Percentiles rank a stretch among this genome's conserved stretches.
phyloP scores from a whole-genome alignment of 2,329 filamentous ascomycete genomes.

The Rutstroemia sp. region DNA sequence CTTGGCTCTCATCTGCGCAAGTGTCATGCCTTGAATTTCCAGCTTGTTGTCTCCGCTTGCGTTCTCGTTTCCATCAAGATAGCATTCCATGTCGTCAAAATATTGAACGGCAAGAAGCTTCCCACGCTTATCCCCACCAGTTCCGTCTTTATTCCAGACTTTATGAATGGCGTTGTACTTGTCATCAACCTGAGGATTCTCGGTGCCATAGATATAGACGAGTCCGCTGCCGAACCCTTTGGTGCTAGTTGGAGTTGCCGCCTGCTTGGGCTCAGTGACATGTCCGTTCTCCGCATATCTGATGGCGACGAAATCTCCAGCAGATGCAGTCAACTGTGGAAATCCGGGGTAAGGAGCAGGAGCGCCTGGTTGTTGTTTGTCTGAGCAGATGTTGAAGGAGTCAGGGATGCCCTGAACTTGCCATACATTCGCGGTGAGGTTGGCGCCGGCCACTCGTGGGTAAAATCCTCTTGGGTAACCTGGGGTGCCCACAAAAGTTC shows the following conservation, averaged over 20 bases:
- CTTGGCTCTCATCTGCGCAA: slow-evolving; percentile 42
- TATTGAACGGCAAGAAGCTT: slow-evolving; percentile 67
- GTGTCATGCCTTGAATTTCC: background rate
- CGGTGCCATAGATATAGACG: slow-evolving; percentile 69
- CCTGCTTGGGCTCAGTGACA: slow-evolving; percentile 51
- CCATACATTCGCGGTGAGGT: slow-evolving; percentile 45
- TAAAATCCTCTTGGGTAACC: slow-evolving; percentile 72
- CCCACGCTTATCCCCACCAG: slow-evolving; percentile 73
- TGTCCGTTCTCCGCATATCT: slow-evolving; percentile 72
- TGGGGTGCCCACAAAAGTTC: slow-evolving; percentile 59
- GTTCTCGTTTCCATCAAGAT: slow-evolving; percentile 34
- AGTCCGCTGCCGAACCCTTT: slow-evolving; percentile 62
- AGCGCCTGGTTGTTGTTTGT: slow-evolving; percentile 39
- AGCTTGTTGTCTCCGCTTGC: background rate
- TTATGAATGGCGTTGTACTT: slow-evolving; percentile 60
- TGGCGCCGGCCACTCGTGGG: slow-evolving; percentile 47
- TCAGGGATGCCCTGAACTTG: background rate
- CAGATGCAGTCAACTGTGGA: slow-evolving; percentile 34
- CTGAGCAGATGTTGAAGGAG: background rate
- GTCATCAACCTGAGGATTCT: slow-evolving; percentile 41
- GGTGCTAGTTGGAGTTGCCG: slow-evolving; percentile 15
- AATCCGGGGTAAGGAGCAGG: slow-evolving; percentile 4
- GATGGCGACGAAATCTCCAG: slow-evolving; percentile 59
- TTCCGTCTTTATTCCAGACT: slow-evolving; percentile 71
- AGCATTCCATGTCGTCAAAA: slow-evolving; percentile 89